Percentiles rank a stretch among this genome's conserved stretches.
Evolutionary conservation across 2,329 filamentous ascomycete genomes (phyloP).

Genomic region (Colletotrichum liaoningense): DNA sequence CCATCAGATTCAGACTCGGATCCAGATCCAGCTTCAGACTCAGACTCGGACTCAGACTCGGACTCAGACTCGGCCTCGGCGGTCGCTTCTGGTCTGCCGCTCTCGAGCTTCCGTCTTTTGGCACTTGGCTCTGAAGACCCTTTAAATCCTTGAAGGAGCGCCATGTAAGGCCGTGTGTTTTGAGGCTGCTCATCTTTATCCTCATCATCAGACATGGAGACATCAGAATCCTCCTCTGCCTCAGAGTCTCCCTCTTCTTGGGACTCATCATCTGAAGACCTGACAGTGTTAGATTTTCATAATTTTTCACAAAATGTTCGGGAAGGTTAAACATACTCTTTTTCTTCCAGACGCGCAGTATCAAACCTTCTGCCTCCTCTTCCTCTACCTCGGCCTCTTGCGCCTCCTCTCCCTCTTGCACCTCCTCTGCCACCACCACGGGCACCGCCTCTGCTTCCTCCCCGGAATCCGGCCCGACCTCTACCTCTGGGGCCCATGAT

Average conservation of each 20-base stretch:
- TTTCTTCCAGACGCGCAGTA: conserved; percentile 57
- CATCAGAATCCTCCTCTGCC: conserved; percentile 52
- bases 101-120: conserved; percentile 68
- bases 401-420: conserved; percentile 44
- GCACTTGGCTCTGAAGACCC: conserved; percentile 57
- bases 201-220: conserved; percentile 55
- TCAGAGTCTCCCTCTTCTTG: conserved; percentile 44
- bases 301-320: not conserved
- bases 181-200: conserved; percentile 50
- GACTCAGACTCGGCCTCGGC: conserved; percentile 34
- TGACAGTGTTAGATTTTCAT: conserved; percentile 4
- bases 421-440: conserved; percentile 44
- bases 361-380: conserved; percentile 42
- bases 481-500: conserved; percentile 40
- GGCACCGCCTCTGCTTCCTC: conserved; percentile 40
- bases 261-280: conserved; percentile 41
- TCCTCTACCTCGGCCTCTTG: conserved; percentile 45
- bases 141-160: conserved; percentile 68
- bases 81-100: conserved; percentile 42
- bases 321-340: conserved; percentile 45
- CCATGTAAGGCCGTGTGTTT: conserved; percentile 64
- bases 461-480: conserved; percentile 42
- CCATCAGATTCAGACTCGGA: conserved; percentile 38
- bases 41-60: conserved; percentile 33
- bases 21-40: conserved; percentile 38